These are phyloP conservation scores for Annona cherimola DNA, from an alignment of 164 flowering plant species.

Conservation along the genomic window DNA sequence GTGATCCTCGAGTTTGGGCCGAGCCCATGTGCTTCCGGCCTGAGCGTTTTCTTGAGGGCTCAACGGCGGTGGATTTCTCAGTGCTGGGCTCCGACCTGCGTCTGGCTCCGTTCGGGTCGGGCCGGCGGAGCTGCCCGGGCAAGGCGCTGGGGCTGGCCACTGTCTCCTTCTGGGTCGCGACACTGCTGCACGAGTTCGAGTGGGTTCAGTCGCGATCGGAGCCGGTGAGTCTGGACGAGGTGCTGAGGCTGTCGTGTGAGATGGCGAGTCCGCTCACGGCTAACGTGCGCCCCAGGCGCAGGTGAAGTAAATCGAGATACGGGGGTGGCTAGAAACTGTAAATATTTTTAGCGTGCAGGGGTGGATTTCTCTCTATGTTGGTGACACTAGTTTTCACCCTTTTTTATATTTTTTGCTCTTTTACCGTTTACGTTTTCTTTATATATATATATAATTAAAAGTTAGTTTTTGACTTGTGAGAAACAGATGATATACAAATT, in stretches of 20 bases:
- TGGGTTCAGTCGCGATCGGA: constrained; percentile 28
- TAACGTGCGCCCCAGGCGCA: constrained; percentile 24
- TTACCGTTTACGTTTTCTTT: not conserved
- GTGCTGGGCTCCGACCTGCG: constrained; percentile 59
- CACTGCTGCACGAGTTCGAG: constrained; percentile 41
- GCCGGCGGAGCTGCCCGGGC: constrained; percentile 65
- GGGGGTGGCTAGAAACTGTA: not conserved
- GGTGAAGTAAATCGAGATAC: no score
- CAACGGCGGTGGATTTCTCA: constrained; percentile 32
- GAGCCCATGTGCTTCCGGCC: constrained; percentile 52
- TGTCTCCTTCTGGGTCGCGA: constrained; percentile 56
- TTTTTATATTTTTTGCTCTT: no score
- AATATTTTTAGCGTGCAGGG: not conserved
- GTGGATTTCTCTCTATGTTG: not conserved
- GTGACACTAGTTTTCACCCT: not conserved
- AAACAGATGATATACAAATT: not conserved
- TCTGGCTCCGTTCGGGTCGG: constrained; percentile 79
- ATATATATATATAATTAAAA: no score
- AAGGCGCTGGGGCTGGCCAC: constrained; percentile 52
- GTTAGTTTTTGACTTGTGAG: not conserved
- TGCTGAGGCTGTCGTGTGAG: constrained; percentile 50
- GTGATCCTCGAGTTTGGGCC: constrained; percentile 53
- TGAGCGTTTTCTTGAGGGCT: constrained; percentile 40
- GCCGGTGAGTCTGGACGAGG: constrained; percentile 46
- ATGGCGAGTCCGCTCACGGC: constrained; percentile 43